Evolutionary conservation across 495 filamentous ascomycete genomes (phyloP).

Genomic region (Podospora pseudoanserina): DNA sequence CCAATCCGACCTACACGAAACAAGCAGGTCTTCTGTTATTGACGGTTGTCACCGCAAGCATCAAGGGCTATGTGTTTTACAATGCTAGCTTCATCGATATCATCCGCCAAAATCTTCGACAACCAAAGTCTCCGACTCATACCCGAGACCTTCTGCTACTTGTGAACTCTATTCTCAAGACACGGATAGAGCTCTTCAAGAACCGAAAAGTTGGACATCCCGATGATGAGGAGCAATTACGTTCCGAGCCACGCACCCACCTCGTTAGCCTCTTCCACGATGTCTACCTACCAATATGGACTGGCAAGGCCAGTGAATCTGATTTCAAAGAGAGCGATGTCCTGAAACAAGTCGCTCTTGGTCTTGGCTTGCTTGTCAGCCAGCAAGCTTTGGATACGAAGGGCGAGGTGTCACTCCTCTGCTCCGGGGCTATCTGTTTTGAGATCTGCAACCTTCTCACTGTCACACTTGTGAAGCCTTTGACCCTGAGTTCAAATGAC

Average conservation of each 20-base stretch:
- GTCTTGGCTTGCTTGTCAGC: slow-evolving; percentile 36
- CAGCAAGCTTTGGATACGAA: slow-evolving; percentile 28
- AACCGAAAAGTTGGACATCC: slow-evolving; percentile 23
- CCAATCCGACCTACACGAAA: slow-evolving; percentile 42
- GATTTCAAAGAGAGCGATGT: slow-evolving; percentile 30
- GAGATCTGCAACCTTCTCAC: slow-evolving; percentile 34
- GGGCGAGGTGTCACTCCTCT: slow-evolving; percentile 26
- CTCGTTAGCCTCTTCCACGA: slow-evolving; percentile 35
- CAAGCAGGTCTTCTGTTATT: slow-evolving; percentile 46
- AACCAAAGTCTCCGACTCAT: slow-evolving; percentile 39
- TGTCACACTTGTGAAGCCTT: slow-evolving; percentile 17
- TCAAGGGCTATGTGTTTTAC: slow-evolving; percentile 34
- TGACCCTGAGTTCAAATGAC: slow-evolving; percentile 33
- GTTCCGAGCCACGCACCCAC: slow-evolving; percentile 15
- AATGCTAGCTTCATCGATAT: slow-evolving; percentile 34
- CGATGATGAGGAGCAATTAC: slow-evolving; percentile 27
- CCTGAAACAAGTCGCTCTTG: slow-evolving; percentile 39
- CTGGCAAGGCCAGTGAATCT: slow-evolving; percentile 23
- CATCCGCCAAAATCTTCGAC: slow-evolving; percentile 37
- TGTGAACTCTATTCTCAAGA: slow-evolving; percentile 38
- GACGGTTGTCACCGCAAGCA: slow-evolving; percentile 37
- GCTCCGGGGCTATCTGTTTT: slow-evolving; percentile 31
- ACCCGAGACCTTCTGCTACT: slow-evolving; percentile 42
- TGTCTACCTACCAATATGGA: slow-evolving; percentile 41
- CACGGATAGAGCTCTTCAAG: slow-evolving; percentile 33